Conservation (phyloP, 371 early-diverging fungal genomes). For the Circinella umbellata region DNA sequence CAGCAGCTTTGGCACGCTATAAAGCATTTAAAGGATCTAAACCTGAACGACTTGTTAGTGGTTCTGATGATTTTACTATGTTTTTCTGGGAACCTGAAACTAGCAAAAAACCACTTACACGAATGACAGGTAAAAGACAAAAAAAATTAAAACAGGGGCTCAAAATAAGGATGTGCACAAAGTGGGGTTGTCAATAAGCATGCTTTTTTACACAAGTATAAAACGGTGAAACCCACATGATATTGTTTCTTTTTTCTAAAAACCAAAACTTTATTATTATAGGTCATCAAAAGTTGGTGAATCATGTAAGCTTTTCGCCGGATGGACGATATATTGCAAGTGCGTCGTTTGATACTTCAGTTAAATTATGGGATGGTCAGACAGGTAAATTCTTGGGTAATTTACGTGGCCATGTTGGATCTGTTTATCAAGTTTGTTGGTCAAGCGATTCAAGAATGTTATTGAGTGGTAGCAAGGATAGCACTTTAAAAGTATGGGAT, state of each 20-base stretch:
- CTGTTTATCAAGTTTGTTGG: conserved; percentile 95
- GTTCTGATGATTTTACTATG: conserved; percentile 97
- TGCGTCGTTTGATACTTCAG: conserved; percentile 97
- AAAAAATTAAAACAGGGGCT: too few species aligned
- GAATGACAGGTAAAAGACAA: conserved; percentile 68
- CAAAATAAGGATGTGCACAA: too few species aligned
- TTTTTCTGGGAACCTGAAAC: conserved; percentile 90
- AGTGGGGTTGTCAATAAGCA: too few species aligned
- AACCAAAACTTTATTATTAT: neutral
- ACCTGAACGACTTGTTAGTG: conserved; percentile 87
- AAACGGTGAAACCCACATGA: neutral
- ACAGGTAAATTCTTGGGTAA: conserved; percentile 94
- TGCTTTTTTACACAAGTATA: too few species aligned
- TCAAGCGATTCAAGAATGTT: conserved; percentile 92
- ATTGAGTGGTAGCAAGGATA: conserved; percentile 91
- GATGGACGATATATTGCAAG: conserved; percentile 93
- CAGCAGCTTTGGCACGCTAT: conserved; percentile 81
- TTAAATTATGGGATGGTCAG: conserved; percentile 96
- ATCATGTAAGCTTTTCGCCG: conserved; percentile 92
- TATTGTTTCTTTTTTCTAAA: neutral
- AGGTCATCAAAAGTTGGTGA: conserved; percentile 97
- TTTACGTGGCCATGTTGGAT: conserved; percentile 92
- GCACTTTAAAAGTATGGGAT: conserved; percentile 95
- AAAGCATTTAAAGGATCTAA: conserved; percentile 68
- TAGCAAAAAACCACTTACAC: conserved; percentile 84